Conservation (phyloP, 371 early-diverging fungal genomes). For the Mortierella sp. region DNA sequence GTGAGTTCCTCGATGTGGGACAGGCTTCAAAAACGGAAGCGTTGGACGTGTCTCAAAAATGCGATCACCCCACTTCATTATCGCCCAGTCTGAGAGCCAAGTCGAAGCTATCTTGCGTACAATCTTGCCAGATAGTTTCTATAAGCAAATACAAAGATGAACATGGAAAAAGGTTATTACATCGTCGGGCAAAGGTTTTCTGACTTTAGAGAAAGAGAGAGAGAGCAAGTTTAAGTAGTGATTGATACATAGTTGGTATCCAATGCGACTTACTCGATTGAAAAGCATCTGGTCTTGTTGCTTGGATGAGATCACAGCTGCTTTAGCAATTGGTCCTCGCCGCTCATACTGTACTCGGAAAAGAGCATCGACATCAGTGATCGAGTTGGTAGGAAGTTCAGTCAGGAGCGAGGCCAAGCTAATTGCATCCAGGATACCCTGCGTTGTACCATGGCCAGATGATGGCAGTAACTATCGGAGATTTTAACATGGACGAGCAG, state of each 20-base stretch:
- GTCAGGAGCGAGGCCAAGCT: slow-evolving; percentile 34
- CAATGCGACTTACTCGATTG: slow-evolving; percentile 24
- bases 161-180: not conserved
- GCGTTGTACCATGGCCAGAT: slow-evolving; percentile 41
- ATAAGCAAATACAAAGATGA: not conserved
- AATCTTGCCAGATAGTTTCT: slow-evolving; percentile 39
- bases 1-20: slow-evolving; percentile 18
- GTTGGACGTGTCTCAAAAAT: slow-evolving; percentile 34
- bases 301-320: slow-evolving; percentile 20
- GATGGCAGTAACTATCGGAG: slow-evolving; percentile 26
- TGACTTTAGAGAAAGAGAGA: not conserved
- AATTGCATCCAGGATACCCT: slow-evolving; percentile 37
- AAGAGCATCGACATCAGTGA: slow-evolving; percentile 35
- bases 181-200: not conserved
- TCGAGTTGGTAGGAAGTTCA: slow-evolving; percentile 42
- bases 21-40: slow-evolving; percentile 28
- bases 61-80: slow-evolving; percentile 21
- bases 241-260: not conserved
- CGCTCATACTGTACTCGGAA: slow-evolving; percentile 44
- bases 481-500: not conserved
- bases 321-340: slow-evolving; percentile 32
- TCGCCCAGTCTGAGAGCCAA: slow-evolving; percentile 24
- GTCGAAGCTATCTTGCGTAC: slow-evolving; percentile 34
- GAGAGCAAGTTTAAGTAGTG: not conserved
- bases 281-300: slow-evolving; percentile 35